Evolutionary conservation across 228 moss, liverwort and hornwort species (phyloP).

Genomic region (Sphagnum magellanicum): DNA sequence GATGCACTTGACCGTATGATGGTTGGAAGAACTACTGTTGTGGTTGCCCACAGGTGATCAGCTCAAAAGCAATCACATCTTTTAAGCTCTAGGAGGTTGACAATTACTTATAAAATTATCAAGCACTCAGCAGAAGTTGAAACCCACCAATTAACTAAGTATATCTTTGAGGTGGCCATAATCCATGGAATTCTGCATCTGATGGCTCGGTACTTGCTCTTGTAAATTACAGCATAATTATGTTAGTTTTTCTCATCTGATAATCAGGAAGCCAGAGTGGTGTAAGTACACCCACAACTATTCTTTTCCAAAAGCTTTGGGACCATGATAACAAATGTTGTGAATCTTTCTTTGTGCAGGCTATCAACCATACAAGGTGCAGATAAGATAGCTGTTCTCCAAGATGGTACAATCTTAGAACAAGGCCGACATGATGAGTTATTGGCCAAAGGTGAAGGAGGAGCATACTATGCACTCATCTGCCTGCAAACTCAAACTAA

Average conservation of each 20-base stretch:
- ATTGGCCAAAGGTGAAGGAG: conserved; percentile 38
- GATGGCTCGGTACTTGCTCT: neutral
- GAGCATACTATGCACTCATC: conserved; percentile 47
- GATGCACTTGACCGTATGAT: conserved; percentile 60
- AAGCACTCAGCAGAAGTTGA: too few relatives aligned
- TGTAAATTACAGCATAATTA: neutral
- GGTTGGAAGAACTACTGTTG: conserved; percentile 49
- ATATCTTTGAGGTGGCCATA: neutral
- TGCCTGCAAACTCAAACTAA: conserved; percentile 31
- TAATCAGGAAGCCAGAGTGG: too few relatives aligned
- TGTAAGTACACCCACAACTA: too few relatives aligned
- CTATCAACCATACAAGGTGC: conserved; percentile 54
- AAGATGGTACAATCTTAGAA: conserved; percentile 57
- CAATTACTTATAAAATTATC: neutral
- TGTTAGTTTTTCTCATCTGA: too few relatives aligned
- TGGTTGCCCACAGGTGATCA: conserved; percentile 55
- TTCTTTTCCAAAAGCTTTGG: too few relatives aligned
- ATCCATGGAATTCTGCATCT: neutral
- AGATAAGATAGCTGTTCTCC: conserved; percentile 56
- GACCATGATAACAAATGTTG: neutral
- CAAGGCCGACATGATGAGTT: conserved; percentile 55
- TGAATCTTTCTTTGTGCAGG: conserved; percentile 13
- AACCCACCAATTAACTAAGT: too few relatives aligned
- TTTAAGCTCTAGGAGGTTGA: neutral
- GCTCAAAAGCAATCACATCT: too few relatives aligned